Evolutionary conservation across 179 eudicot species (phyloP).

Genomic region (Beta corolliflora): DNA sequence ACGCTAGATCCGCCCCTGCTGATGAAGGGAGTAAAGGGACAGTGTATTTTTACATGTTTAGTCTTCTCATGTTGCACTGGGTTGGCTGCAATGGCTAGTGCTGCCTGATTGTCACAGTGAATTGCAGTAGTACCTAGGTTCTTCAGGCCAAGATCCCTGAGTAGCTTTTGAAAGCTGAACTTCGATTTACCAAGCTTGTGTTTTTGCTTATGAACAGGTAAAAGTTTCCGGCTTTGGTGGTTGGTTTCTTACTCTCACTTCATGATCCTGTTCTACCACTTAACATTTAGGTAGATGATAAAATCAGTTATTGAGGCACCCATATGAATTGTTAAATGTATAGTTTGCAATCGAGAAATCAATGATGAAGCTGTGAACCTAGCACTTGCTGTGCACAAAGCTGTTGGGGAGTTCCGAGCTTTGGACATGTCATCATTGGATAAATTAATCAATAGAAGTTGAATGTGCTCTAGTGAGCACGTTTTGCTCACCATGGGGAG

Average conservation of each 20-base stretch:
- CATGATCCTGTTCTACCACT: constrained; percentile 99
- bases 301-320: background rate
- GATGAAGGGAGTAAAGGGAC: too few species aligned
- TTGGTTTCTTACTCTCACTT: constrained; percentile 96
- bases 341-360: constrained; percentile 31
- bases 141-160: background rate
- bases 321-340: background rate
- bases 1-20: too few species aligned
- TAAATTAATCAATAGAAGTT: constrained; percentile 47
- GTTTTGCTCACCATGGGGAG: background rate
- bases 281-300: constrained; percentile 73
- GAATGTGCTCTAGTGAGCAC: constrained; percentile 6
- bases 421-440: constrained; percentile 72
- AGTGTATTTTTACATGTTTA: too few species aligned
- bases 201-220: constrained; percentile 45
- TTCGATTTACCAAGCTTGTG: background rate
- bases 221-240: constrained; percentile 94
- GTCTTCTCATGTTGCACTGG: too few species aligned
- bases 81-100: too few species aligned
- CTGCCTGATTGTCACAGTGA: too few species aligned
- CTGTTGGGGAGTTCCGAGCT: constrained; percentile 64
- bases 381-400: constrained; percentile 64
- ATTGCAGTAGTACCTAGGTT: too few species aligned
- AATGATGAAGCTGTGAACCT: constrained; percentile 75
- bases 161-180: background rate